phyloP scores from a whole-genome alignment of 169 alveolate genomes.

The Eimeria falciformis region DNA sequence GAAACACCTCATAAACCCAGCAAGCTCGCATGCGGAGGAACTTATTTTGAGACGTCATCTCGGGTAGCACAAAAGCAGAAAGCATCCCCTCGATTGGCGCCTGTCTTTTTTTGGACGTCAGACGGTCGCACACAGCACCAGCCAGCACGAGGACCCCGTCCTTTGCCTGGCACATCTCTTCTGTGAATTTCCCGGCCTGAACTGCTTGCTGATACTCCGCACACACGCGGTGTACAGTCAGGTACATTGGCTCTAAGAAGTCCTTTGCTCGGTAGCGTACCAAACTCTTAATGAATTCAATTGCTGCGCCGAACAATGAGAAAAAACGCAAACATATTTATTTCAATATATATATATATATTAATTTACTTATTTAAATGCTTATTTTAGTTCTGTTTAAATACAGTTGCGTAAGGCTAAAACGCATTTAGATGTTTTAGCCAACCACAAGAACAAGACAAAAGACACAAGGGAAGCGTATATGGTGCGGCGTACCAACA shows the following conservation, averaged over 20 bases:
- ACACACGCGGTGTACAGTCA: conserved; percentile 36
- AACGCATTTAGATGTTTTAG: background rate
- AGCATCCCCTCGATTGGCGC: conserved; percentile 61
- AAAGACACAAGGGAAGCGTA: no score
- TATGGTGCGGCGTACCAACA: no score
- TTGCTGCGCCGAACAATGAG: conserved; percentile 56
- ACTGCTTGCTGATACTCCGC: conserved; percentile 21
- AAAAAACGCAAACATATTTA: no score
- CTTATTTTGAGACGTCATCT: conserved; percentile 12
- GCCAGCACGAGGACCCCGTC: conserved; percentile 64
- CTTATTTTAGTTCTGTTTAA: no score
- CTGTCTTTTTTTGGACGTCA: conserved; percentile 63
- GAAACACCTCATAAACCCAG: conserved; percentile 58
- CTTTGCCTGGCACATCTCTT: background rate
- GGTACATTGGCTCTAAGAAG: conserved; percentile 66
- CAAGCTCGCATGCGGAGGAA: conserved; percentile 70
- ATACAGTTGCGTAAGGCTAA: no score
- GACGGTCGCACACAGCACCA: conserved; percentile 39
- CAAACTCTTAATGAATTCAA: conserved; percentile 47
- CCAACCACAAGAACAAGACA: background rate
- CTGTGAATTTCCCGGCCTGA: conserved; percentile 36
- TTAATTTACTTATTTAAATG: background rate
- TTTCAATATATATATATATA: background rate
- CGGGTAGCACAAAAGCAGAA: conserved; percentile 55
- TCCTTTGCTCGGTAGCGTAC: conserved; percentile 70